These are phyloP conservation scores for Bertia moriformis DNA, from an alignment of 2,329 filamentous ascomycete species.

Conservation along the genomic window DNA sequence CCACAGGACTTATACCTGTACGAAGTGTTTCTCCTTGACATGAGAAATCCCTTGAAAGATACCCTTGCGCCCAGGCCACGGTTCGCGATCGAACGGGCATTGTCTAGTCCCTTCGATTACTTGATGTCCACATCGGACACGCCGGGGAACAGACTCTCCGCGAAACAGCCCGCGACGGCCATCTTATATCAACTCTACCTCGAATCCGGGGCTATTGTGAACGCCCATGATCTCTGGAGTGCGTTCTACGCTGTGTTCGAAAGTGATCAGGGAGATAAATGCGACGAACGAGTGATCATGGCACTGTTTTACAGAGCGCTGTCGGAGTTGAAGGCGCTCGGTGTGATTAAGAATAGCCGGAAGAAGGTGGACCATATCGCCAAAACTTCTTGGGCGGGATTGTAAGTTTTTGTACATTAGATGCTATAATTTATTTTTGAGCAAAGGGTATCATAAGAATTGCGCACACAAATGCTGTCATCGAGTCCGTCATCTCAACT, in stretches of 20 bases:
- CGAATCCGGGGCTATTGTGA: slow-evolving; percentile 45
- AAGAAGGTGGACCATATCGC: neutral
- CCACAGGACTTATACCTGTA: slow-evolving; percentile 34
- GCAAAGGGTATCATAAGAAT: neutral
- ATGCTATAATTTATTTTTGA: neutral
- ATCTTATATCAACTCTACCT: slow-evolving; percentile 48
- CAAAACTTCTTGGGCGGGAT: neutral
- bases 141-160: slow-evolving; percentile 21
- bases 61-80: slow-evolving; percentile 42
- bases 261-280: slow-evolving; percentile 16
- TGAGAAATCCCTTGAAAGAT: slow-evolving; percentile 38
- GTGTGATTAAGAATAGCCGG: neutral
- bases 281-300: slow-evolving; percentile 1
- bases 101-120: slow-evolving; percentile 44
- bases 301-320: neutral
- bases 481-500: neutral
- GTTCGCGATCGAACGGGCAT: slow-evolving; percentile 41
- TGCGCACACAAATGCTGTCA: neutral
- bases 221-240: slow-evolving; percentile 44
- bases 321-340: neutral
- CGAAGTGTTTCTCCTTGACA: slow-evolving; percentile 42
- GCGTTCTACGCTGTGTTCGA: slow-evolving; percentile 40
- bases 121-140: slow-evolving; percentile 30
- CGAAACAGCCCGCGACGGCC: slow-evolving; percentile 39
- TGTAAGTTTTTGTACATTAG: neutral